Evolutionary conservation across 2,329 filamentous ascomycete genomes (phyloP), one percentile per base, ranked within the genome.

Genomic region (Exophiala lecanii-corni): DNA sequence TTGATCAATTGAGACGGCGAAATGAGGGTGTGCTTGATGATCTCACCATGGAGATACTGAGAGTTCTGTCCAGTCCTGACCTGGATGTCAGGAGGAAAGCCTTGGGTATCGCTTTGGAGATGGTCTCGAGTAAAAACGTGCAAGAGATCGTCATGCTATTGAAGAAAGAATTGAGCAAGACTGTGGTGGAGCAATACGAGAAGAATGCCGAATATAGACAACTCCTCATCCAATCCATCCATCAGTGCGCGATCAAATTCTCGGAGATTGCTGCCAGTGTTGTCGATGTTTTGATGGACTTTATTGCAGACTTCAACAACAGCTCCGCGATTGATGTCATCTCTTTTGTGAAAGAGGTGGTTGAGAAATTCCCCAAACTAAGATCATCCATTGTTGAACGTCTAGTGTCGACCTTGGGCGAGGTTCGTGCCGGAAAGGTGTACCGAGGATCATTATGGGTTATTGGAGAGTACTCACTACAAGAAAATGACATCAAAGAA

Each of bases 51-150:
- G 92, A 98, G 65, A 89, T 97, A 42, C 75, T 98, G 34, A 86
- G 92, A 41, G 92, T 96, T 13, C 76, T 98, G 23, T 94, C 89
- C 9, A 96, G 89, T 63, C 86, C 92, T 16, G 92, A 98, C 68
- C 85, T 98, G 53, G 92, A 97, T 61, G 92, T 98, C 40, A 82
- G 92, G 59, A 83, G 83, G 66, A 97, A 97, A 68, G 89, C 91
- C 12, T 77, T 98, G 19, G 76, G 79, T 43, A 86, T 98, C 58
- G 89, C 89, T 9, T 74, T 98, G 64, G 89, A 96, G 54, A 97
- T 98, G 92, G 88, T 98, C 4, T 92, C 91, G 0, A 96, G 89
- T 77, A 94, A 95, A 71, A 98, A 98, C 54, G 89, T 98, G 5
- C 92, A 97, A 62, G 92, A 98, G 60, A 92, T 98, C 10, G 86